phyloP scores from a whole-genome alignment of 805 yeast species.

The Debaryomyces prosopidis region DNA sequence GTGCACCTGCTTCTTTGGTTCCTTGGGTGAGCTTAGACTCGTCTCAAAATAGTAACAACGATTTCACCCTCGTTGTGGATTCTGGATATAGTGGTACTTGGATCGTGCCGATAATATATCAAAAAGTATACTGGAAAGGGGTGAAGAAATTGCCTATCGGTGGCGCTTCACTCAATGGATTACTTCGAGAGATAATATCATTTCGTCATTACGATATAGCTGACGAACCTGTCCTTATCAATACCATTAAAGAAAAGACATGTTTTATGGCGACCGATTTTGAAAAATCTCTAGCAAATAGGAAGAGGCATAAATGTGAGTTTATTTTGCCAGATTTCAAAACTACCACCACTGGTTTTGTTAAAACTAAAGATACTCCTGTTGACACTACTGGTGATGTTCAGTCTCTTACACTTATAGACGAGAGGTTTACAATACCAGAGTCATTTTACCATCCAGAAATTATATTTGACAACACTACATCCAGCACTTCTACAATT shows the following conservation, averaged over 20 bases:
- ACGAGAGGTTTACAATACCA: conserved; percentile 87
- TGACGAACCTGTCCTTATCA: conserved; percentile 84
- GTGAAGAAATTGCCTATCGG: conserved; percentile 80
- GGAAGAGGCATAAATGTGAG: conserved; percentile 47
- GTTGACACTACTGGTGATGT: conserved; percentile 40
- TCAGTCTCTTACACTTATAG: conserved; percentile 68
- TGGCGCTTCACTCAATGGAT: conserved; percentile 82
- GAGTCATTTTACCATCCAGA: conserved; percentile 87
- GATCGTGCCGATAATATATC: conserved; percentile 81
- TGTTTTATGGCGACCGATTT: conserved; percentile 69
- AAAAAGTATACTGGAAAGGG: conserved; percentile 74
- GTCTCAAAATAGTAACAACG: conserved; percentile 26
- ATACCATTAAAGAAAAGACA: conserved; percentile 79
- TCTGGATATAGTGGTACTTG: conserved; percentile 87
- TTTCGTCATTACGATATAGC: conserved; percentile 91
- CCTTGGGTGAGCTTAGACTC: conserved; percentile 18
- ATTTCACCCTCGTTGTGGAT: conserved; percentile 80
- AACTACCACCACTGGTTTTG: conserved; percentile 75
- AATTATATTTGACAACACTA: conserved; percentile 44
- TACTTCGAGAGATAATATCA: conserved; percentile 79
- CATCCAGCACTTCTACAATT: conserved; percentile 27
- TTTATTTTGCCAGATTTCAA: conserved; percentile 88
- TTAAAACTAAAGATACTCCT: conserved; percentile 35
- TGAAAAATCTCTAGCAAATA: conserved; percentile 42
- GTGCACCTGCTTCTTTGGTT: conserved; percentile 55